Conservation (phyloP, 2,329 filamentous ascomycete genomes). For the Fusarium sp. region DNA sequence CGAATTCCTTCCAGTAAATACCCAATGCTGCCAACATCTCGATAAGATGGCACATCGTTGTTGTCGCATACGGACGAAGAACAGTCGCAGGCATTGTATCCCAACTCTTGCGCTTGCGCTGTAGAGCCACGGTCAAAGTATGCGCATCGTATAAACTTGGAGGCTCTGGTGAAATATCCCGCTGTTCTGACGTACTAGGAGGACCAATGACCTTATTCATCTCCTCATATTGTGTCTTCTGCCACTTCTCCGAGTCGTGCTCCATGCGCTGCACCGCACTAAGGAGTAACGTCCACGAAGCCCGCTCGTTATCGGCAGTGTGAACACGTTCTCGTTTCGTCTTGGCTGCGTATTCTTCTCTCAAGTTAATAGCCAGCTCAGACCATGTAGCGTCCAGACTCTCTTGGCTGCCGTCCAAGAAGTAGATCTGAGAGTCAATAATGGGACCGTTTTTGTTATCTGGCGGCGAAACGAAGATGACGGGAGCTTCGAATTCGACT, state of each 20-base stretch:
- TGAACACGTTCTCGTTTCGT: constrained; percentile 55
- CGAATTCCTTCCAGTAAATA: constrained; percentile 69
- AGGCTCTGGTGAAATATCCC: constrained; percentile 40
- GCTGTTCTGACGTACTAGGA: constrained; percentile 21
- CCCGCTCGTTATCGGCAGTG: constrained; percentile 67
- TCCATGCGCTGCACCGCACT: constrained; percentile 63
- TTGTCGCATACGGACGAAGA: constrained; percentile 63
- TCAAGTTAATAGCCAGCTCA: constrained; percentile 47
- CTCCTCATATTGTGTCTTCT: constrained; percentile 48
- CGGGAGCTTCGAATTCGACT: constrained; percentile 61
- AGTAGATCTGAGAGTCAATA: constrained; percentile 46
- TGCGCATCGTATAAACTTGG: constrained; percentile 49
- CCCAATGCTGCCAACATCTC: constrained; percentile 66
- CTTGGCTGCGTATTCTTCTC: constrained; percentile 43
- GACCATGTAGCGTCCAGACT: constrained; percentile 53
- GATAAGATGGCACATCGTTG: constrained; percentile 65
- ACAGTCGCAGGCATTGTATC: constrained; percentile 62
- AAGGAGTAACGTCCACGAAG: constrained; percentile 65
- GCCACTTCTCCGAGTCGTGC: constrained; percentile 59
- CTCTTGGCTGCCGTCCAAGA: constrained; percentile 53
- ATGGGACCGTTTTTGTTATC: constrained; percentile 54
- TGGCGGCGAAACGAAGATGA: constrained; percentile 61
- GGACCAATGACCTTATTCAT: constrained; percentile 42
- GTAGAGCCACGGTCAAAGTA: constrained; percentile 58
- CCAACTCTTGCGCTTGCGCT: constrained; percentile 61